phyloP scores from a whole-genome alignment of 2,329 filamentous ascomycete genomes.

The Pyrenophora graminea region DNA sequence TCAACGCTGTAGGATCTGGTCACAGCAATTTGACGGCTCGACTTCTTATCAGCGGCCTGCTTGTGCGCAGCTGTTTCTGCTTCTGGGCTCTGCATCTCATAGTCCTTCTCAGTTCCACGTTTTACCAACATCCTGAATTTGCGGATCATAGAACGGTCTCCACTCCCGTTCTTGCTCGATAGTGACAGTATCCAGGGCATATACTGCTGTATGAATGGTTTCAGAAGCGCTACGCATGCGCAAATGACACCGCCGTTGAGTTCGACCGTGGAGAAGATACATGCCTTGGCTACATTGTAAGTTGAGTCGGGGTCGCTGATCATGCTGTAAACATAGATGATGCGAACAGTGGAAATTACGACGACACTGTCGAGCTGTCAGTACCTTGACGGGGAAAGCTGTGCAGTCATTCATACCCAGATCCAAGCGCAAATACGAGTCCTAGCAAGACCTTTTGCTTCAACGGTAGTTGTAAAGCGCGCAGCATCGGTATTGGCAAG shows the following conservation, averaged over 20 bases:
- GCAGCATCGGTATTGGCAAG: constrained; percentile 31
- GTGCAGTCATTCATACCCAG: constrained; percentile 13
- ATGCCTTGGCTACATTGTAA: constrained; percentile 24
- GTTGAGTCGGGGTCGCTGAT: constrained; percentile 23
- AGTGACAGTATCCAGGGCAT: constrained; percentile 18
- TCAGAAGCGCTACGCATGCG: constrained; percentile 20
- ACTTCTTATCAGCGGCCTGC: background rate
- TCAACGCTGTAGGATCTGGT: constrained; percentile 15
- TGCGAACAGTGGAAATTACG: constrained; percentile 24
- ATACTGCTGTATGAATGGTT: constrained; percentile 20
- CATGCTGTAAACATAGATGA: constrained; percentile 24
- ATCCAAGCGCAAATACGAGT: constrained; percentile 37
- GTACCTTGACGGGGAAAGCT: background rate
- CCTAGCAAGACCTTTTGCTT: constrained; percentile 36
- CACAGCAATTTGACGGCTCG: constrained; percentile 11
- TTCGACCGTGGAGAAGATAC: constrained; percentile 24
- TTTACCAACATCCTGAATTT: constrained; percentile 12
- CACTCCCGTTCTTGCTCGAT: constrained; percentile 11
- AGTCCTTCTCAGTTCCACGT: constrained; percentile 7
- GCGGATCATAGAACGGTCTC: constrained; percentile 7
- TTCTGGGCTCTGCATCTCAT: constrained; percentile 8
- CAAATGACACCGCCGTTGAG: constrained; percentile 27
- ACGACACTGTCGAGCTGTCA: constrained; percentile 14
- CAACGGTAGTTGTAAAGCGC: constrained; percentile 28
- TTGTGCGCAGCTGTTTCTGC: constrained; percentile 1